Base-by-base conservation (phyloP, 352 stramenopile species). In the Aphanomyces stellatus region DNA sequence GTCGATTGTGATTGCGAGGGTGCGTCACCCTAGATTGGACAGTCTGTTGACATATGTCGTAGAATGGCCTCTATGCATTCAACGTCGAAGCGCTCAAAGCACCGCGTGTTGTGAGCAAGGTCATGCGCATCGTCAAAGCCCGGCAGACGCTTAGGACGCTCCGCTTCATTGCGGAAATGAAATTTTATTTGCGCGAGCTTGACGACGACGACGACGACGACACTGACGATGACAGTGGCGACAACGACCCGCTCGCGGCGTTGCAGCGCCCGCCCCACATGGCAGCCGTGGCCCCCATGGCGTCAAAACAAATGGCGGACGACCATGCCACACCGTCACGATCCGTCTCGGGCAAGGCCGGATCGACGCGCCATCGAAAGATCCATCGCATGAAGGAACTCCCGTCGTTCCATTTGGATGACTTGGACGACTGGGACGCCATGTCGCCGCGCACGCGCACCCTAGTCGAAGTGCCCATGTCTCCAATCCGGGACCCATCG, bases 141-240 rank as follows among this genome's bases (percentile, higher is more conserved):
- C 74, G 79, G 24, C 80, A 87, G 53, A 91, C 82, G 31, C 69
- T 91, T 35, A 78, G 82, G 25, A 91, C 79, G 5, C 72, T 91
- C n/a, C 82, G 80, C 2, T 91, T 88, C 31, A 72, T 91, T 3
- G 82, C 82, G 7, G 82, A 91, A 65, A 88, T 89, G 79, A 91
- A 91, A 70, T 79, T 91, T 27, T 87, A 91, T 51, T 68, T 91
- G 25, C 72, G 68, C 6, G 82, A 88, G 30, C 67, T 60, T 30
- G 30, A 53, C 25, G 42, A 34, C 56, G 46, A 56, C 27, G 24
- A 51, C 49, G 13, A 49, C 40, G 24, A 22, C 33, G 19, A 19
- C 19, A 25, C 11, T 6, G 41, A 51, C 25, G 19, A 17, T 15
- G 27, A 37, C 24, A n/a, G 43, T n/a, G 11, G 34, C 6, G 24